Conservation (phyloP, 2,329 filamentous ascomycete genomes). For the Mycosphaerella arachidis region DNA sequence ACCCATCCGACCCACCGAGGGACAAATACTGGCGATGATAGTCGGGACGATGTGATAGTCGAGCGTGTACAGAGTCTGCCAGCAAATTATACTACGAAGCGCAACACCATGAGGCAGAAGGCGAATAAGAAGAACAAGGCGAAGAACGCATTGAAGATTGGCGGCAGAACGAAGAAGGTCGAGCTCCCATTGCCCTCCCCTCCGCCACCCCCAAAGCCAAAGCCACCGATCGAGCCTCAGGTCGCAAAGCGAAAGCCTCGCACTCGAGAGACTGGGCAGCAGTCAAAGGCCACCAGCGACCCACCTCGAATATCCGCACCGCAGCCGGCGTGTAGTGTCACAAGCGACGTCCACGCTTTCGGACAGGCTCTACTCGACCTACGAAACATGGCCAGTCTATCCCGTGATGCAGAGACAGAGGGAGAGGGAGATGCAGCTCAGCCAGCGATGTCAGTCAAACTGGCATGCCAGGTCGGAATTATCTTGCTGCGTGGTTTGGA, state of each 20-base stretch:
- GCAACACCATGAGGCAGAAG: slow-evolving; percentile 17
- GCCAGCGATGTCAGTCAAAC: slow-evolving; percentile 1
- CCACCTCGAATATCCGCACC: neutral
- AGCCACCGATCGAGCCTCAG: neutral
- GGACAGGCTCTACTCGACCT: neutral
- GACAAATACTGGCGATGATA: neutral
- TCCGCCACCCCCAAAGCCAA: slow-evolving; percentile 1
- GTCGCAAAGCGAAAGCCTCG: neutral
- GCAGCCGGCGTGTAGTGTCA: neutral
- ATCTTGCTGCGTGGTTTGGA: slow-evolving; percentile 8
- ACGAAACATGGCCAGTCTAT: neutral
- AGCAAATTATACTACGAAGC: slow-evolving; percentile 4
- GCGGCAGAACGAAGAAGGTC: neutral
- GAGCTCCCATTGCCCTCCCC: slow-evolving; percentile 5
- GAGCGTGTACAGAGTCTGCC: slow-evolving; percentile 9
- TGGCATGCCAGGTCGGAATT: slow-evolving; percentile 13
- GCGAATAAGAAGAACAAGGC: slow-evolving; percentile 11
- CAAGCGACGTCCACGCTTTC: neutral
- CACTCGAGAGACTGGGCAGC: neutral
- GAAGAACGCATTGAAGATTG: neutral
- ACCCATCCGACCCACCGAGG: neutral
- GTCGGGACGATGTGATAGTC: slow-evolving; percentile 4
- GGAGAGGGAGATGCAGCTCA: neutral
- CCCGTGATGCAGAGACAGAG: neutral
- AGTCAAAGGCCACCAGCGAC: neutral